Evolutionary conservation across 2,329 filamentous ascomycete species (phyloP).

Genomic region (Apiospora arundinis): DNA sequence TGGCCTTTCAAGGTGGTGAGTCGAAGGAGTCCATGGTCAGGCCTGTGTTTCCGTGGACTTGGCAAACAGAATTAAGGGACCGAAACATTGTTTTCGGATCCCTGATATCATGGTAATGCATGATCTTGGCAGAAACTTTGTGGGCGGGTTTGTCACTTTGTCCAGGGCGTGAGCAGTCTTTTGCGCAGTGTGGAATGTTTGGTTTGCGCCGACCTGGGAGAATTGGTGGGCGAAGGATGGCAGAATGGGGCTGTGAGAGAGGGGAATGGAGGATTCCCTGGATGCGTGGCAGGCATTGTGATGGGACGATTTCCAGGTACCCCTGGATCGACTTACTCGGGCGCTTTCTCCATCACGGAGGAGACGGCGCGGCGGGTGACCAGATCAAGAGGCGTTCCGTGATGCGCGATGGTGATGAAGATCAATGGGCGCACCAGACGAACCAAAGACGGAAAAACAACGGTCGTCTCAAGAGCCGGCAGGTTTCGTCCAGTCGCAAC

Average conservation of each 20-base stretch:
- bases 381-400: not conserved
- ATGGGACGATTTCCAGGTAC: not conserved
- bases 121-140: not conserved
- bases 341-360: constrained; percentile 8
- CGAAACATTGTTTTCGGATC: constrained; percentile 9
- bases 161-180: not conserved
- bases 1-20: not conserved
- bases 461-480: constrained; percentile 3
- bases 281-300: constrained; percentile 9
- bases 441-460: not conserved
- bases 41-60: not conserved
- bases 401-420: not conserved
- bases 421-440: not conserved
- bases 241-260: not conserved
- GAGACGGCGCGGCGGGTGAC: not conserved
- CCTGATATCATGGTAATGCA: not conserved
- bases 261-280: not conserved
- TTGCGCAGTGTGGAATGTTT: not conserved
- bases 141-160: not conserved
- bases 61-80: constrained; percentile 17
- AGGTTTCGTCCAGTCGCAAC: constrained; percentile 9
- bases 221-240: not conserved
- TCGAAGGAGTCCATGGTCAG: not conserved
- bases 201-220: not conserved
- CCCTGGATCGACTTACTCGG: not conserved